Base-by-base conservation (phyloP, 2,329 filamentous ascomycete genomes). In the Penicillium sp. region DNA sequence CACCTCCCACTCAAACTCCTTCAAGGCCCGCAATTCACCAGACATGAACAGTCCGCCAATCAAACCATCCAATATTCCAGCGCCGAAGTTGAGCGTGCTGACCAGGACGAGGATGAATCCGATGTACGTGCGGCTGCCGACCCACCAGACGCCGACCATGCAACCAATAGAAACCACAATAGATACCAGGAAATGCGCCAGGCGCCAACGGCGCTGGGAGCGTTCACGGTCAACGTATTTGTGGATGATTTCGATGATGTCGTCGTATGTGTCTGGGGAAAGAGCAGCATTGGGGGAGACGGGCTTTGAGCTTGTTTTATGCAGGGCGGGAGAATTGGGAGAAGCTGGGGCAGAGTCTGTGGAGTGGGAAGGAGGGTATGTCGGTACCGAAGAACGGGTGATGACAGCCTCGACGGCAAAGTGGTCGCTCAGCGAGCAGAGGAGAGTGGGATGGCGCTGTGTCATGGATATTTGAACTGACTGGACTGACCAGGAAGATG, bases 1-100 rank as follows among this genome's bases (percentile, higher is more conserved):
- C 26, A 97, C 87, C 74, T 99, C 94, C 89, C 91, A 97, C 71
- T 94, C 86, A 75, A 97, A 97, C 77, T 99, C 94, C 66, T 85
- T 87, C 53, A 99, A 77, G 4, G 89, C 87, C 56, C 91, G 82
- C 57, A 97, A 75, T 76, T 99, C 94, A 58, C 86, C 86, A 11
- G 88, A 87, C 56, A 96, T 88, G 72, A 99, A 99, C 47, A 97
- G 74, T 0, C 94, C 82, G 0, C 92, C 89, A 71, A 97, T 89
- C 39, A 97, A 75, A 0, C 93, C 92, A 69, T 97, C 90, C 20
- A 97, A 72, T 3, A 91, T 83, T 0, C 93, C 93, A 4, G 87
- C 85, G 16, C 83, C 83, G 34, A 97, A 80, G 2, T 86, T 85
- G 16, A 97, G 73, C n/a, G 88, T 91, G 69, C 88, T 89, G 20